phyloP scores from a whole-genome alignment of 2,329 filamentous ascomycete genomes.

The Fusarium lateritium region DNA sequence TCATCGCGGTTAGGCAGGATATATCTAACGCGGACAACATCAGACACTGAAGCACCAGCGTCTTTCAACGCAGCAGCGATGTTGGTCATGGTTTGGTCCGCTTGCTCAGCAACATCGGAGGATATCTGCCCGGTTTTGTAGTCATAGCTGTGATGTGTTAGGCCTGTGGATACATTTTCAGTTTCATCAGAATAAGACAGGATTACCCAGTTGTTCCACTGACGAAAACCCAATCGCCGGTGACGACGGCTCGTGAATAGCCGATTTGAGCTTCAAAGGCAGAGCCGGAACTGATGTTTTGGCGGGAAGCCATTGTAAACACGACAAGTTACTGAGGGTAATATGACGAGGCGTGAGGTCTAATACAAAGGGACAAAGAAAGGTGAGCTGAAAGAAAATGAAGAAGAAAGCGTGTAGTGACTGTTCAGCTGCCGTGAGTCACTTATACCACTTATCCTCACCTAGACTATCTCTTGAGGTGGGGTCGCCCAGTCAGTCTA shows the following conservation, averaged over 20 bases:
- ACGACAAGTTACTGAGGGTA: not conserved
- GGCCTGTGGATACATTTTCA: not conserved
- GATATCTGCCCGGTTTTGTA: slow-evolving; percentile 64
- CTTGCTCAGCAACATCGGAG: slow-evolving; percentile 61
- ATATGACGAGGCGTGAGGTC: not conserved
- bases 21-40: slow-evolving; percentile 68
- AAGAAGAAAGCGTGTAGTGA: not conserved
- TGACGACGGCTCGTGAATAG: slow-evolving; percentile 68
- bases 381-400: not conserved
- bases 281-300: slow-evolving; percentile 65
- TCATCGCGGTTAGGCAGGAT: slow-evolving; percentile 64
- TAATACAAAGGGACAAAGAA: not conserved
- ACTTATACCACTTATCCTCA: slow-evolving; percentile 23
- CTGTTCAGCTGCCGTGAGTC: slow-evolving; percentile 15
- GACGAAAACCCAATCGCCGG: slow-evolving; percentile 66
- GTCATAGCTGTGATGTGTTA: slow-evolving; percentile 60
- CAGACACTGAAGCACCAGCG: slow-evolving; percentile 60
- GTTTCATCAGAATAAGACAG: not conserved
- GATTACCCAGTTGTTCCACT: slow-evolving; percentile 68
- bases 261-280: slow-evolving; percentile 67
- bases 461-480: not conserved
- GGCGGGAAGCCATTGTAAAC: slow-evolving; percentile 51
- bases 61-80: slow-evolving; percentile 61
- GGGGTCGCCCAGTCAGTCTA: slow-evolving; percentile 12
- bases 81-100: slow-evolving; percentile 65